Percentiles rank a stretch among this genome's conserved stretches.
These are phyloP conservation scores for Termitomyces sp. DNA, from an alignment of 768 basidiomycete species.

Conservation along the genomic window DNA sequence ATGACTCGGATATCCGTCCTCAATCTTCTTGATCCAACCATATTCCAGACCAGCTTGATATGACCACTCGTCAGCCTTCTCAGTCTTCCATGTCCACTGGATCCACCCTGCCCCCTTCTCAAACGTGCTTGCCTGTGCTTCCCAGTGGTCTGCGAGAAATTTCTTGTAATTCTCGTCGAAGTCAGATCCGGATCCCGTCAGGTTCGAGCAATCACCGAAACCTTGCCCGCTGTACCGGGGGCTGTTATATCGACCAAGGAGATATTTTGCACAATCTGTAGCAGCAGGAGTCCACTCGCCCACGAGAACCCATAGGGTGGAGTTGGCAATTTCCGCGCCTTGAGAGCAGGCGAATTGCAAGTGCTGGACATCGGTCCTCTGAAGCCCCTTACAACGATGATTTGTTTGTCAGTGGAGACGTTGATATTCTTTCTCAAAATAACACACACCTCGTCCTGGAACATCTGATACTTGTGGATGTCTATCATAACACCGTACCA, in stretches of 20 bases:
- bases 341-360: conserved; percentile 49
- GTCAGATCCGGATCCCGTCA: conserved; percentile 66
- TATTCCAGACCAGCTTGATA: conserved; percentile 74
- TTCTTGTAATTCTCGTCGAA: conserved; percentile 77
- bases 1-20: too few relatives aligned
- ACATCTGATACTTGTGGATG: conserved; percentile 77
- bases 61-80: conserved; percentile 83
- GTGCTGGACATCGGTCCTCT: conserved; percentile 44
- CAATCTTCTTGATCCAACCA: conserved; percentile 62
- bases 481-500: conserved; percentile 70
- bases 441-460: conserved; percentile 48
- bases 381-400: conserved; percentile 30
- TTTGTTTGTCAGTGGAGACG: background rate
- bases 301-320: conserved; percentile 74
- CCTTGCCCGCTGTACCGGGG: too few relatives aligned
- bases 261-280: conserved; percentile 73
- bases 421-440: background rate
- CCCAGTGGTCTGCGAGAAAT: conserved; percentile 77
- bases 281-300: conserved; percentile 84
- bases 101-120: conserved; percentile 65
- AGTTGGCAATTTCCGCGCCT: conserved; percentile 36
- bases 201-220: conserved; percentile 67
- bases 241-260: too few relatives aligned
- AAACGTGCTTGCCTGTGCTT: conserved; percentile 72
- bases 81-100: conserved; percentile 83